These are phyloP conservation scores for Sporothrix dimorphospora DNA, from an alignment of 2,329 filamentous ascomycete species.

Conservation along the genomic window DNA sequence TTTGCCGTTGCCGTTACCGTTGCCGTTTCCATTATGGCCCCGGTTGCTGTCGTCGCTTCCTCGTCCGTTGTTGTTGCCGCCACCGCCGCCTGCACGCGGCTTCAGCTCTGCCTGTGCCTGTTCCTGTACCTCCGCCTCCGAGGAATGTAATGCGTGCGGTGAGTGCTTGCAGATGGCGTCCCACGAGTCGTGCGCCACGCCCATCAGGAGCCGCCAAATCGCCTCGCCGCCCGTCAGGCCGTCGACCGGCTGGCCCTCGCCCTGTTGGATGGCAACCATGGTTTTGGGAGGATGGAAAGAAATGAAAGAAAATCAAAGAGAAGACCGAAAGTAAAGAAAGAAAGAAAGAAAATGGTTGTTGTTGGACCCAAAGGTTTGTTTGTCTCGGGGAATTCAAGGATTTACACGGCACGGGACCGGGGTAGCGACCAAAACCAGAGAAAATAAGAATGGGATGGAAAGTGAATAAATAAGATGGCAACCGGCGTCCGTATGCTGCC, in stretches of 20 bases:
- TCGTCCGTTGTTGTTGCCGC: not conserved
- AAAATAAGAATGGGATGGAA: not conserved
- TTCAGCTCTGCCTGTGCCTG: not conserved
- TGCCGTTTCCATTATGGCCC: not conserved
- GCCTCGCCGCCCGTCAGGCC: conserved; percentile 20
- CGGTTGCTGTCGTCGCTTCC: not conserved
- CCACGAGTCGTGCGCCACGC: conserved; percentile 26
- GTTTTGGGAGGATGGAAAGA: not conserved
- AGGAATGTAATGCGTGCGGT: not conserved
- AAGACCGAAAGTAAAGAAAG: not conserved
- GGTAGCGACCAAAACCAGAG: not conserved
- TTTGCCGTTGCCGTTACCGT: not conserved
- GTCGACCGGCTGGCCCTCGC: conserved; percentile 15
- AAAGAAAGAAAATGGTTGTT: not conserved
- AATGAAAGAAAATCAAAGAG: not conserved
- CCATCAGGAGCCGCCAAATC: conserved; percentile 21
- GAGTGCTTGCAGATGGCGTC: conserved; percentile 29
- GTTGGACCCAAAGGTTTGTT: not conserved
- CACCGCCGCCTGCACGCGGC: not conserved
- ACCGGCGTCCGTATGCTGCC: no score
- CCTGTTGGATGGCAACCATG: conserved; percentile 31
- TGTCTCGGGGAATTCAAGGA: not conserved
- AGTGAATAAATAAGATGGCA: not conserved
- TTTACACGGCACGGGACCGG: not conserved
- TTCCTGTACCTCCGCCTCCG: not conserved